Base-by-base conservation (phyloP, 2,329 filamentous ascomycete species). In the Chaetomiaceae sp. region DNA sequence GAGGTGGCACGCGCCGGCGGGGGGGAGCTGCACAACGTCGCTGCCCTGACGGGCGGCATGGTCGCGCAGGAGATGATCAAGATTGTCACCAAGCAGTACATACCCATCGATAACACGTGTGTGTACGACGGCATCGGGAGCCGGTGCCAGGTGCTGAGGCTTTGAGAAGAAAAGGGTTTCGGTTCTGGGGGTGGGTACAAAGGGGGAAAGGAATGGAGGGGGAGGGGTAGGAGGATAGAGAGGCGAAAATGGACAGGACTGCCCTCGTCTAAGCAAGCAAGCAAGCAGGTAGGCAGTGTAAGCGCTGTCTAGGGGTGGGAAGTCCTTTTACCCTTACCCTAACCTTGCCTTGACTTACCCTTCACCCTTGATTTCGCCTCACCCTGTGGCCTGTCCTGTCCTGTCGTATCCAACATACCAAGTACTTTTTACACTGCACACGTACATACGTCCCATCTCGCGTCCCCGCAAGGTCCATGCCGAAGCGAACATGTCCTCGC, bases 41-140 rank as follows among this genome's bases (percentile, higher is more conserved):
- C 91, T 27, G 85, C 91, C 21, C 72, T 96, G 50, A 86, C 85
- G 1, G 95, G 93, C 25, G 95, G 93, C 3, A 86, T 99, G 73
- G 86, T 95, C 42, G 89, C 92, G n/a, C 95, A 99, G 69, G 93
- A 99, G 71, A 82, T 92, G 56, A 95, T 99, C 72, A 99, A 99
- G 67, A 81, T 92, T 51, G 79, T 87, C 61, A 87, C 84, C 12
- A 82, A 82, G 63, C 84, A 87, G 70, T 87, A 87, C 68, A 74
- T 86, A 38, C 83, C 84, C 20, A 79, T 86, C 56, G 82, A 87
- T 60, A 85, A 86, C 66, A 84, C 81, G 14, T 86, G 83, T 63
- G 74, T 87, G 55, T 86, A 84, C 60, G 83, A 87, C 70, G 84
- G 83, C 19, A 82, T 87, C 56, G 72, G 70, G 53, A 83, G 81